Evolutionary conservation across 306 rosid species (phyloP), one percentile per base, ranked within the genome.

Genomic region (Quercus suber): DNA sequence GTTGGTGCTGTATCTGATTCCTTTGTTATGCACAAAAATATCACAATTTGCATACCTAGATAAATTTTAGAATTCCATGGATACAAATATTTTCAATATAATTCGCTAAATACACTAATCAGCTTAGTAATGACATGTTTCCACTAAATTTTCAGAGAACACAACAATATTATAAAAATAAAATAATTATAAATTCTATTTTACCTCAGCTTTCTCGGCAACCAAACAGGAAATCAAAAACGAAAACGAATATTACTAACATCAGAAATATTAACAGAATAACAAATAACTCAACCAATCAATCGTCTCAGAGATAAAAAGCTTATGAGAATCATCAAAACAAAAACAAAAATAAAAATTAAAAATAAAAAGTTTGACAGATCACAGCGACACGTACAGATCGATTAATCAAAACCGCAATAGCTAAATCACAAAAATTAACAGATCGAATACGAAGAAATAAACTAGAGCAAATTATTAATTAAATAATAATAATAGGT

Each of bases 381-480:
- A 43, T 1, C 10, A 69, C 1, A 25, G 41, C 37, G 4, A 56
- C 80, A 63, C 27, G 14, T 58, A 73, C 76, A 80, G 87, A 87
- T 87, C 88, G 58, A 79, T 77, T 59, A 56, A 20, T 17, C 5
- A 45, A 68, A 73, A 69, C 30, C 37, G 23, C 7, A 81, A 27
- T 9, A 81, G 27, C 10, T 27, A 52, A 63, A 63, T 61, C 30
- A 15, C 18, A 53, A 0, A 28, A 21, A 31, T 31, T 60, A 30
- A 59, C 18, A 55, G 53, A 67, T 14, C 17, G 52, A 23, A 35
- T 35, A 27, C 12, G 65, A 21, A 72, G 53, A 13, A 45, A 25
- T 25, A 3, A 51, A 17, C 3, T 11, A 51, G 3, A 45, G 15
- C 3, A 2, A 14, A 14, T 7, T 17, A 28, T 18, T 14, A 8